These are phyloP conservation scores for Sporothrix humicola DNA, from an alignment of 2,329 filamentous ascomycete species.

Conservation along the genomic window DNA sequence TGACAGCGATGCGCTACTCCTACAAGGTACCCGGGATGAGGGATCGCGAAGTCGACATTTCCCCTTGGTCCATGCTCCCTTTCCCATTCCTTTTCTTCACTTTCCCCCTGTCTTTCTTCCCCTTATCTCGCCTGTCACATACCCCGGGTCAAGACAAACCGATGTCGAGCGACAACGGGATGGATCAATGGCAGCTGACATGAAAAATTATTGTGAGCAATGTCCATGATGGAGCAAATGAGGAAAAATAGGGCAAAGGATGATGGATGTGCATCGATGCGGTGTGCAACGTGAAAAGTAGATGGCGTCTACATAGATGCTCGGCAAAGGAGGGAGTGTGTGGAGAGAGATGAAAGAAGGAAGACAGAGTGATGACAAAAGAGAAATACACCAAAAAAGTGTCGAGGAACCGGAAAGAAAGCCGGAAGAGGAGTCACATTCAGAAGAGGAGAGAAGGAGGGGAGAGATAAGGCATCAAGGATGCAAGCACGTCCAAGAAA, in stretches of 20 bases:
- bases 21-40: not conserved
- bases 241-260: not conserved
- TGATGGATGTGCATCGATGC: conserved; percentile 20
- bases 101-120: not conserved
- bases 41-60: conserved; percentile 11
- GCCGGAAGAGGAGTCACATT: not conserved
- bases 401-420: not conserved
- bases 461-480: not conserved
- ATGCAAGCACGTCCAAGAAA: not conserved
- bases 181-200: conserved; percentile 20
- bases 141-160: conserved; percentile 9
- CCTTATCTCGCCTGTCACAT: not conserved
- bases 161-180: conserved; percentile 25
- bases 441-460: not conserved
- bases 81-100: not conserved
- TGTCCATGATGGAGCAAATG: not conserved
- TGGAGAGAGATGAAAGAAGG: not conserved
- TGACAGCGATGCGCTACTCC: not conserved
- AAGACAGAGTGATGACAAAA: too few relatives aligned
- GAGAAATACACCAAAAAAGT: not conserved
- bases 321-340: not conserved
- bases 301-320: too few relatives aligned
- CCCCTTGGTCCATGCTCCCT: not conserved
- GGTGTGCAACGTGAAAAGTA: not conserved
- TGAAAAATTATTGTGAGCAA: conserved; percentile 21